Evolutionary conservation across 371 early-diverging fungal genomes (phyloP).

Genomic region (Zancudomyces culisetae): DNA sequence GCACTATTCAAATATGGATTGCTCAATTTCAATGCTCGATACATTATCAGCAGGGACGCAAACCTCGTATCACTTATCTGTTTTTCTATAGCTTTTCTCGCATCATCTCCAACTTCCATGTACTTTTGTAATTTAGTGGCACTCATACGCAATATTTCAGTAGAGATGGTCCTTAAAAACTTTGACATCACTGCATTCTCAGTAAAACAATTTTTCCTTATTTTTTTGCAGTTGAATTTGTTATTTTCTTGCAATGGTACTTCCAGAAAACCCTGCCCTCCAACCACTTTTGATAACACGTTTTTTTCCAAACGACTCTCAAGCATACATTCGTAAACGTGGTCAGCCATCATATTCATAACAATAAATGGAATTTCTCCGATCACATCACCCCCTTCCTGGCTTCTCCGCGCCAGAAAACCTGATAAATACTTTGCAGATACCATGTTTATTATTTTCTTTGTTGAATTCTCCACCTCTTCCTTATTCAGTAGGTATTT

Average conservation of each 20-base stretch:
- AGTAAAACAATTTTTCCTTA: no score
- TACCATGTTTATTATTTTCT: not conserved
- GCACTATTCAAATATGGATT: no score
- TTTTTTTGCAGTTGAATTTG: not conserved
- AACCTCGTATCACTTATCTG: no score
- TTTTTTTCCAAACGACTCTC: not conserved
- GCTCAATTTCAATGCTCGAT: no score
- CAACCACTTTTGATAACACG: not conserved
- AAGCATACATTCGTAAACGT: not conserved
- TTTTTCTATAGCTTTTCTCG: no score
- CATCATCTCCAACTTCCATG: no score
- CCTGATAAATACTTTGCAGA: not conserved
- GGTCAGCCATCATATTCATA: conserved; percentile 2
- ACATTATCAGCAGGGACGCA: no score
- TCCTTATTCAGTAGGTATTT: not conserved
- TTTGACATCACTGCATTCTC: no score
- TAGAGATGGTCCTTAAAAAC: not conserved
- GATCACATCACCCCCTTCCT: not conserved
- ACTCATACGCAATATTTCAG: not conserved
- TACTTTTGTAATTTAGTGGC: no score
- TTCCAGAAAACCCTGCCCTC: not conserved
- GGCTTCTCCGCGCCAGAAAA: not conserved
- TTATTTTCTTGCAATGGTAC: not conserved
- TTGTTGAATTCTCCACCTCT: not conserved
- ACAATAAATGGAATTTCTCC: not conserved